Percentiles rank a stretch among this genome's conserved stretches.
These are phyloP conservation scores for Aspergillus thermomutatus DNA, from an alignment of 2,329 filamentous ascomycete genomes.

Conservation along the genomic window DNA sequence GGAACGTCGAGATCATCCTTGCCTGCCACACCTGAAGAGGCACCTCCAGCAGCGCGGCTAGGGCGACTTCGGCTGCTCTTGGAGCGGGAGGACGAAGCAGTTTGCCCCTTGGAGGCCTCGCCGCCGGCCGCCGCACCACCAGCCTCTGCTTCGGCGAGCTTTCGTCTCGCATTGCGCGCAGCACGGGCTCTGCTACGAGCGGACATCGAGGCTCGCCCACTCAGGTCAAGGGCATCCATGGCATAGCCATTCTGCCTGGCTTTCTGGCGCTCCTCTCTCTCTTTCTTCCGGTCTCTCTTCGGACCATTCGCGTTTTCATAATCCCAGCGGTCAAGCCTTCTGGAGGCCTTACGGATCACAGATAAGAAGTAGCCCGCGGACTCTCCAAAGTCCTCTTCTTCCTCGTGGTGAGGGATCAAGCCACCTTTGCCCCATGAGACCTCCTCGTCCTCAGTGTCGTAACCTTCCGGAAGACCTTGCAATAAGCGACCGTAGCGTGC, in stretches of 20 bases:
- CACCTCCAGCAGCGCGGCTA: slow-evolving; percentile 13
- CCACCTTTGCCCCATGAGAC: slow-evolving; percentile 43
- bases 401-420: slow-evolving; percentile 38
- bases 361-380: slow-evolving; percentile 45
- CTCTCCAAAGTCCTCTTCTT: slow-evolving; percentile 48
- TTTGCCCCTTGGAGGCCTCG: slow-evolving; percentile 15
- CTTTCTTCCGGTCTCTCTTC: slow-evolving; percentile 35
- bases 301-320: slow-evolving; percentile 40
- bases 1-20: slow-evolving; percentile 22
- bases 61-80: slow-evolving; percentile 25
- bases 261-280: slow-evolving; percentile 37
- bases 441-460: slow-evolving; percentile 47
- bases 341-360: slow-evolving; percentile 40
- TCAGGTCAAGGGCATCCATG: slow-evolving; percentile 14
- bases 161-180: slow-evolving; percentile 28
- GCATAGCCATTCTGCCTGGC: slow-evolving; percentile 24
- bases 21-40: slow-evolving; percentile 6
- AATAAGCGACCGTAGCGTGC: slow-evolving; percentile 41
- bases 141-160: slow-evolving; percentile 21
- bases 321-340: slow-evolving; percentile 45
- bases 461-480: slow-evolving; percentile 41
- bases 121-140: slow-evolving; percentile 16
- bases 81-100: slow-evolving; percentile 18
- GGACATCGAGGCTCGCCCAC: slow-evolving; percentile 18
- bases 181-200: slow-evolving; percentile 21